Conservation (phyloP, 2,329 filamentous ascomycete species). For the Malbranchea zuffiana region DNA sequence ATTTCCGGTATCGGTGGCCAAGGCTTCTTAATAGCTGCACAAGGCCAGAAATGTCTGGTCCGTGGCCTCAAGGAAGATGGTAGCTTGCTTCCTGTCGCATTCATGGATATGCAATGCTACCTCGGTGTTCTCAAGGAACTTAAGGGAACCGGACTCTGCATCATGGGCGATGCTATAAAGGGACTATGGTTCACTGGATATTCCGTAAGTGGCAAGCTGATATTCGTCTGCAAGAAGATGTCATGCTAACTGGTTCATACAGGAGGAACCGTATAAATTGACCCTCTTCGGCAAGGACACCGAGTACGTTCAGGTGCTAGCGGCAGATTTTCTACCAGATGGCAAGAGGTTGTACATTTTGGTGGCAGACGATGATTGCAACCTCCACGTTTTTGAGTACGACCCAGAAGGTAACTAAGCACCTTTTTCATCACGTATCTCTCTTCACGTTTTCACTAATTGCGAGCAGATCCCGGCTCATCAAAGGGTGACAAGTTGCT, state of each 20-base stretch:
- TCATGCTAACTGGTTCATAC: conserved; percentile 2
- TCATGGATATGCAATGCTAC: conserved; percentile 95
- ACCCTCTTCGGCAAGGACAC: conserved; percentile 81
- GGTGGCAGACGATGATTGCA: conserved; percentile 71
- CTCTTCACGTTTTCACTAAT: conserved; percentile 1
- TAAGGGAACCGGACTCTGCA: conserved; percentile 68
- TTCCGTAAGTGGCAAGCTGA: conserved; percentile 42
- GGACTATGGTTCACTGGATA: conserved; percentile 95
- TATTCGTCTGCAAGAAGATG: background rate
- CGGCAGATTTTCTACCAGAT: conserved; percentile 80
- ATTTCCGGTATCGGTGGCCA: conserved; percentile 75
- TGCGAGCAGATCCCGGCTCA: conserved; percentile 73
- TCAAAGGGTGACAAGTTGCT: conserved; percentile 79
- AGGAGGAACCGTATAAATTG: conserved; percentile 93
- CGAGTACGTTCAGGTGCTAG: conserved; percentile 63
- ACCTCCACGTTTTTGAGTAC: conserved; percentile 82
- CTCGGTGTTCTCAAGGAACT: conserved; percentile 78
- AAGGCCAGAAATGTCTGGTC: conserved; percentile 97
- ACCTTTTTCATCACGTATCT: background rate
- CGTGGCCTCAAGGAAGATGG: conserved; percentile 92
- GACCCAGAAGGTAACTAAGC: conserved; percentile 72
- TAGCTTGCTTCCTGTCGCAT: conserved; percentile 82
- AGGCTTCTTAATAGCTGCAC: conserved; percentile 77
- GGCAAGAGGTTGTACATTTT: conserved; percentile 73
- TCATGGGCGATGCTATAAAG: conserved; percentile 84